These are phyloP conservation scores for Phyllosticta citribraziliensis DNA, from an alignment of 2,329 filamentous ascomycete genomes.

Conservation along the genomic window DNA sequence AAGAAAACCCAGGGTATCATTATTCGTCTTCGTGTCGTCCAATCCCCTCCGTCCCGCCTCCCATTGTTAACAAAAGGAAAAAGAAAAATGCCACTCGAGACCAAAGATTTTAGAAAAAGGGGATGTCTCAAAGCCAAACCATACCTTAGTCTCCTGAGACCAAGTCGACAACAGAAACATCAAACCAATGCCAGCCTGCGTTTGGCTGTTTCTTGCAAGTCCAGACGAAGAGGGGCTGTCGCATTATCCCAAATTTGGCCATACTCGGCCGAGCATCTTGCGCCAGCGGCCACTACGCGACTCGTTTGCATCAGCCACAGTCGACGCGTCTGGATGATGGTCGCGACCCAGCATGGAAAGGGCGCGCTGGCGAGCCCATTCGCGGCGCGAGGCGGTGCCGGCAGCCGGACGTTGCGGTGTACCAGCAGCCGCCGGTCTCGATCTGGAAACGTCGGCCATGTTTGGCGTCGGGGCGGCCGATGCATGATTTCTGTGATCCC, in stretches of 20 bases:
- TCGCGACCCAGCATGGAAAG: conserved; percentile 32
- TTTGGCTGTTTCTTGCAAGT: background rate
- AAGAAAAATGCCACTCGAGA: background rate
- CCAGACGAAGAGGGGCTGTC: background rate
- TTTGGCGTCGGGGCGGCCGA: conserved; percentile 4
- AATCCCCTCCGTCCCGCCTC: background rate
- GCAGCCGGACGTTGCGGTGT: conserved; percentile 1
- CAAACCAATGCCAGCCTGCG: background rate
- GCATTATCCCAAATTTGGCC: conserved; percentile 20
- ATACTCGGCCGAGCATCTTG: conserved; percentile 22
- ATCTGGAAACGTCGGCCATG: conserved; percentile 12
- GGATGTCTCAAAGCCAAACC: too few relatives aligned
- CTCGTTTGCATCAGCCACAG: conserved; percentile 19
- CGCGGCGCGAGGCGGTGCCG: conserved; percentile 22
- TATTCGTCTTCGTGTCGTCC: background rate
- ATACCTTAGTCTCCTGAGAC: too few relatives aligned
- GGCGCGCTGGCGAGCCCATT: conserved; percentile 38
- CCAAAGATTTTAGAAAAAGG: too few relatives aligned
- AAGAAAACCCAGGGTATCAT: background rate
- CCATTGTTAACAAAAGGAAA: background rate
- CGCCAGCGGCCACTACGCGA: conserved; percentile 17
- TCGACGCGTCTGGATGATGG: conserved; percentile 13
- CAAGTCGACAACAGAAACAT: background rate
- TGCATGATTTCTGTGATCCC: background rate
- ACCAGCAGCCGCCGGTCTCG: conserved; percentile 6